phyloP scores from a whole-genome alignment of 345 rosid species.

The Brassica cretica region DNA sequence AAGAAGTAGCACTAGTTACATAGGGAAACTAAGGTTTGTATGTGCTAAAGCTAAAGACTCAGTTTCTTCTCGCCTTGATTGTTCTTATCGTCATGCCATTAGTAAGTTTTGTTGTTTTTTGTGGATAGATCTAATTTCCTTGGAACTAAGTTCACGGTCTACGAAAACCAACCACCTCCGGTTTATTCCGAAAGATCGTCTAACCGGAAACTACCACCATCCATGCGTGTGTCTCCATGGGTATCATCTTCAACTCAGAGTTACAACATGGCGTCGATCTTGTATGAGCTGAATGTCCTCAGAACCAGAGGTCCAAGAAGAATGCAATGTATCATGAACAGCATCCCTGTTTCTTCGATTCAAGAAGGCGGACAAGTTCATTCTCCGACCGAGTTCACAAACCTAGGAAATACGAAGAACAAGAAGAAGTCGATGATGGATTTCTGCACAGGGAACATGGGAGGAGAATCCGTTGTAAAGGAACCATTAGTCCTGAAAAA shows the following conservation, averaged over 20 bases:
- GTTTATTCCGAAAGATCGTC: conserved; percentile 27
- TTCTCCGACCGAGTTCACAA: conserved; percentile 52
- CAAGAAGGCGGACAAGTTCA: conserved; percentile 66
- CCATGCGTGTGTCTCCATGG: conserved; percentile 50
- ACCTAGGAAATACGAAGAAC: conserved; percentile 57
- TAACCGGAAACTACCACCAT: conserved; percentile 42
- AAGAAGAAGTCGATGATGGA: conserved; percentile 49
- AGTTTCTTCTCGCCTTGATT: background rate
- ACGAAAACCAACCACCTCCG: conserved; percentile 66
- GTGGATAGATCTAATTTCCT: conserved; percentile 79
- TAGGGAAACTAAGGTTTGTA: conserved; percentile 74
- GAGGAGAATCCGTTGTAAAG: conserved; percentile 27
- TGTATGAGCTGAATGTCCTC: conserved; percentile 79
- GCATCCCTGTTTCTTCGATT: conserved; percentile 63
- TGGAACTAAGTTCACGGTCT: conserved; percentile 83
- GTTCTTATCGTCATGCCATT: background rate
- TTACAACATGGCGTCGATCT: conserved; percentile 52
- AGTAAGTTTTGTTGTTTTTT: conserved; percentile 19
- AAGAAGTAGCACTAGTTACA: conserved; percentile 54
- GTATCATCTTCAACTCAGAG: conserved; percentile 39
- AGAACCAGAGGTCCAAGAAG: conserved; percentile 93
- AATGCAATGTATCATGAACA: conserved; percentile 72
- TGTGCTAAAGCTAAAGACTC: background rate
- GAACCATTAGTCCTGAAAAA: conserved; percentile 70
- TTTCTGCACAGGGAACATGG: conserved; percentile 43